phyloP scores from a whole-genome alignment of 1,139 yeast species.

The Tardiomyces blankii region DNA sequence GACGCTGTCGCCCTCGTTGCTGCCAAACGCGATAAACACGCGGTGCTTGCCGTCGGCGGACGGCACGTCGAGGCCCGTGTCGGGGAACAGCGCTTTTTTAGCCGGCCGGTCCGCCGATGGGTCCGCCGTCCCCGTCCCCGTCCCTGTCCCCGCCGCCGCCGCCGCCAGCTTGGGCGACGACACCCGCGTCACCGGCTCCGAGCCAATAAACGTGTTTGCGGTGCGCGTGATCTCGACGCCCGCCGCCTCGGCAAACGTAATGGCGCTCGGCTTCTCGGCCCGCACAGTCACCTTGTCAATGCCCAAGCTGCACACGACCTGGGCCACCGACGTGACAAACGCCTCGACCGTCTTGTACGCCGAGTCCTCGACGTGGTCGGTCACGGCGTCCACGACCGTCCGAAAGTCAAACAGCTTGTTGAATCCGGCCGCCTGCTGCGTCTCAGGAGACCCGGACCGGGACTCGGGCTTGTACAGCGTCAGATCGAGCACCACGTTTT shows the following conservation, averaged over 20 bases:
- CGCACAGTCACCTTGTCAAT: slow-evolving; percentile 39
- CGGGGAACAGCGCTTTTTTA: slow-evolving; percentile 5
- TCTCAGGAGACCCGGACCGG: slow-evolving; percentile 12
- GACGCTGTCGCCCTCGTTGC: slow-evolving; percentile 68
- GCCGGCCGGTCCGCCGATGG: too few relatives aligned
- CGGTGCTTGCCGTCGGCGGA: slow-evolving; percentile 28
- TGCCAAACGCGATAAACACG: slow-evolving; percentile 80
- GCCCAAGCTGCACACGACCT: slow-evolving; percentile 35
- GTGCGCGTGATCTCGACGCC: slow-evolving; percentile 62
- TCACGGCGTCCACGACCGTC: slow-evolving; percentile 22
- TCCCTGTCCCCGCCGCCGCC: not conserved
- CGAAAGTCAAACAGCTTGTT: slow-evolving; percentile 21
- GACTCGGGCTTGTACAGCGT: slow-evolving; percentile 26
- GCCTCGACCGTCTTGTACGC: slow-evolving; percentile 92
- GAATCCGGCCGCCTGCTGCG: slow-evolving; percentile 9
- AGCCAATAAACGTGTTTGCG: not conserved
- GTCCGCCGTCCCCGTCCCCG: too few relatives aligned
- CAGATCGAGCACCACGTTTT: slow-evolving; percentile 57
- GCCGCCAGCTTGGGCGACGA: not conserved
- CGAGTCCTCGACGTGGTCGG: slow-evolving; percentile 55
- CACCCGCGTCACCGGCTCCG: not conserved
- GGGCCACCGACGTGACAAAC: slow-evolving; percentile 63
- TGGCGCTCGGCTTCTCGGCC: slow-evolving; percentile 81
- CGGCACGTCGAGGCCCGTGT: slow-evolving; percentile 8
- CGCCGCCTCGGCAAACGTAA: slow-evolving; percentile 78